phyloP scores from a whole-genome alignment of 495 filamentous ascomycete genomes.

The Aspergillus sclerotioniger region DNA sequence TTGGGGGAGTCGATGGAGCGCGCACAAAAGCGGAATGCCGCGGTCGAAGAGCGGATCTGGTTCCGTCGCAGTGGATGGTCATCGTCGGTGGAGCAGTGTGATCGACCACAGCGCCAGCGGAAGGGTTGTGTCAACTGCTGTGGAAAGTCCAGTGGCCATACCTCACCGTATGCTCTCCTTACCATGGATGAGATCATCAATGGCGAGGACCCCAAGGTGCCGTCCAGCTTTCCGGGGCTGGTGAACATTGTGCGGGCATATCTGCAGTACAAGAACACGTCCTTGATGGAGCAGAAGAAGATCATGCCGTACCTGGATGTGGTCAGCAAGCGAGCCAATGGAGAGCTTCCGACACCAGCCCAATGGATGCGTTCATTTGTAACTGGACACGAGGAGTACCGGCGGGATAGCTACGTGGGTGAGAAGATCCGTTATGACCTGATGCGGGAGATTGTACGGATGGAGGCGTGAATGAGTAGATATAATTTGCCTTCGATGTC shows the following conservation, averaged over 20 bases:
- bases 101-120: constrained; percentile 57
- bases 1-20: constrained; percentile 81
- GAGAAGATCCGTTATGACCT: constrained; percentile 75
- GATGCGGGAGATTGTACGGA: constrained; percentile 57
- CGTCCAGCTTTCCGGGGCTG: constrained; percentile 60
- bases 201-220: constrained; percentile 32
- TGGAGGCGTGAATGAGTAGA: neutral
- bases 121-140: constrained; percentile 42
- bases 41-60: constrained; percentile 68
- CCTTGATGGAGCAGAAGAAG: constrained; percentile 74
- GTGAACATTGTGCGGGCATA: constrained; percentile 85
- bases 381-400: constrained; percentile 60
- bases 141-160: neutral
- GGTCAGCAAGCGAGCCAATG: constrained; percentile 75
- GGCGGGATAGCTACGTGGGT: constrained; percentile 66
- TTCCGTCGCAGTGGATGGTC: constrained; percentile 52
- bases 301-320: constrained; percentile 72
- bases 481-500: neutral
- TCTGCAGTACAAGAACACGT: constrained; percentile 78
- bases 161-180: constrained; percentile 51
- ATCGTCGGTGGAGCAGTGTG: constrained; percentile 52
- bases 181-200: constrained; percentile 84
- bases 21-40: constrained; percentile 76
- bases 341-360: constrained; percentile 74
- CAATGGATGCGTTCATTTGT: constrained; percentile 84